Conservation (phyloP, 257 asterid species). For the Solanum chaucha region DNA sequence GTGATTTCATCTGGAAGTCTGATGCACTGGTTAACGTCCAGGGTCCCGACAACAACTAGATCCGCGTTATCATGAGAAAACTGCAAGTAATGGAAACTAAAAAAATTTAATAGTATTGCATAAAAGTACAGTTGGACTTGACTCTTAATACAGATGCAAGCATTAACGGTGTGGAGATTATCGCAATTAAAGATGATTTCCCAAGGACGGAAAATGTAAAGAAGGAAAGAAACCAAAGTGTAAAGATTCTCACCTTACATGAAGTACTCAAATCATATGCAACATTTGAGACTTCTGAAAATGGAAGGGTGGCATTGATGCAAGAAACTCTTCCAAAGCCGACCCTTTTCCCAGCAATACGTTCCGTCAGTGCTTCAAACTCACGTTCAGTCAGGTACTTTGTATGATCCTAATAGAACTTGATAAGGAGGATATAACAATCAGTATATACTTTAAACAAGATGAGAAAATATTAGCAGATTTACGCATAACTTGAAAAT, state of each 20-base stretch:
- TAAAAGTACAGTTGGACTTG: not conserved
- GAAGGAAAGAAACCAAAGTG: not conserved
- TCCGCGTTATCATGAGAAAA: constrained; percentile 47
- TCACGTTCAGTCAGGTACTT: constrained; percentile 81
- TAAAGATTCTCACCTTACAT: constrained; percentile 45
- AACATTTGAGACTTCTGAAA: constrained; percentile 30
- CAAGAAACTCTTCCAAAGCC: constrained; percentile 80
- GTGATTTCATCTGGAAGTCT: constrained; percentile 76
- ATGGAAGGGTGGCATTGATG: constrained; percentile 75
- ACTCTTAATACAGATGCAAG: not conserved
- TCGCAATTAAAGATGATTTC: not conserved
- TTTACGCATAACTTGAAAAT: not conserved
- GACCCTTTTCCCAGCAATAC: constrained; percentile 55
- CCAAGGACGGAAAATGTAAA: not conserved
- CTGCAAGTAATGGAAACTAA: constrained; percentile 24
- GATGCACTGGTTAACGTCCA: constrained; percentile 81
- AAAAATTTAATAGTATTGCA: not conserved
- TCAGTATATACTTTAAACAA: constrained; percentile 14
- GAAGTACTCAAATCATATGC: constrained; percentile 53
- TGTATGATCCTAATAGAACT: constrained; percentile 91
- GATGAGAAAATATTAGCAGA: not conserved
- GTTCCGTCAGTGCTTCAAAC: constrained; percentile 71
- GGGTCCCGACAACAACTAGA: constrained; percentile 74
- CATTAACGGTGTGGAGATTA: not conserved
- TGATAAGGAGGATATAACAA: constrained; percentile 51